phyloP scores from a whole-genome alignment of 23 red algal species.

The Gracilaria gracilis region DNA sequence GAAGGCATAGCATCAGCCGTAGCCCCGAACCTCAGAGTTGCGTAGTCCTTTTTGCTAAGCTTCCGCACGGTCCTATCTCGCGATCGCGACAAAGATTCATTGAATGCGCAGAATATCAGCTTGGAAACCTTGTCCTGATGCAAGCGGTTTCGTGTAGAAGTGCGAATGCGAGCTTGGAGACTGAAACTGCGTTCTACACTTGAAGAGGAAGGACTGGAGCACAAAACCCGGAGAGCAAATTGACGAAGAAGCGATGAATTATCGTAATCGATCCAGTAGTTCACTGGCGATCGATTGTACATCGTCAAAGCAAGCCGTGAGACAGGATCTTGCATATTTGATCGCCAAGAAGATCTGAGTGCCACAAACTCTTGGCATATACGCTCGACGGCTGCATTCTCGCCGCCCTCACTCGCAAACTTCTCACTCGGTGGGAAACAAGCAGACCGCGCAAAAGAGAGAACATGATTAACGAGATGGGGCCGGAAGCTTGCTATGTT shows the following conservation, averaged over 20 bases:
- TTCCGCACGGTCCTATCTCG: background rate
- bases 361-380: background rate
- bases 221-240: background rate
- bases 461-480: background rate
- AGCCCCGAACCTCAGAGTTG: background rate
- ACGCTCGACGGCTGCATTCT: background rate
- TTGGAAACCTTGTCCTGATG: background rate
- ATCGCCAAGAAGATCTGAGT: background rate
- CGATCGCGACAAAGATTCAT: background rate
- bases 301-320: background rate
- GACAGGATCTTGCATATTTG: background rate
- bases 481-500: background rate
- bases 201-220: background rate
- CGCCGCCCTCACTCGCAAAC: background rate
- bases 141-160: background rate
- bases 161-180: background rate
- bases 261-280: background rate
- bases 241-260: background rate
- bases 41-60: background rate
- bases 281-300: background rate
- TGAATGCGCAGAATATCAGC: background rate
- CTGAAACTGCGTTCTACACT: constrained; percentile 2
- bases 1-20: background rate
- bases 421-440: constrained; percentile 3
- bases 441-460: background rate